phyloP scores from a whole-genome alignment of 2,329 filamentous ascomycete species.

The Arthroderma sp. region DNA sequence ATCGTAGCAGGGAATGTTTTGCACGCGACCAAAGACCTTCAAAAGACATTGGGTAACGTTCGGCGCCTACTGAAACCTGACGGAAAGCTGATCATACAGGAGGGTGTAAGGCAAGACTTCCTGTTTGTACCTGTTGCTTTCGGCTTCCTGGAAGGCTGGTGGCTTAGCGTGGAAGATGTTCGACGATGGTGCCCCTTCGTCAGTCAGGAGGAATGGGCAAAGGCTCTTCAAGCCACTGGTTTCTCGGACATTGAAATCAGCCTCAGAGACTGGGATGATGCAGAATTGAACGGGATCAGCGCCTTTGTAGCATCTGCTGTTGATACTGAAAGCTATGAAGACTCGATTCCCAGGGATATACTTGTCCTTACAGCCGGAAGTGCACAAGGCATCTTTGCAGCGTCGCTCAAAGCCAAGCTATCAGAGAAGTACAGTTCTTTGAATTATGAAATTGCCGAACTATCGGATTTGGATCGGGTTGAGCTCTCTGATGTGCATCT shows the following conservation, averaged over 20 bases:
- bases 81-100: slow-evolving; percentile 35
- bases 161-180: slow-evolving; percentile 15
- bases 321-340: background rate
- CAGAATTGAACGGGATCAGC: slow-evolving; percentile 15
- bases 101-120: slow-evolving; percentile 22
- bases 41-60: slow-evolving; percentile 22
- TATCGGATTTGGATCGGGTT: slow-evolving; percentile 14
- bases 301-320: slow-evolving; percentile 13
- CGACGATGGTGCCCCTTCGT: slow-evolving; percentile 12
- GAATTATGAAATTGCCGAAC: slow-evolving; percentile 14
- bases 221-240: slow-evolving; percentile 8
- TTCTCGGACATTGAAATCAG: slow-evolving; percentile 12
- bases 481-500: slow-evolving; percentile 17
- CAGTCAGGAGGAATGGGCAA: slow-evolving; percentile 8
- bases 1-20: slow-evolving; percentile 31
- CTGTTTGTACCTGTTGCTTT: slow-evolving; percentile 13
- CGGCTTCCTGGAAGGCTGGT: slow-evolving; percentile 19
- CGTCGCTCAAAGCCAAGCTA: slow-evolving; percentile 5
- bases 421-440: slow-evolving; percentile 2
- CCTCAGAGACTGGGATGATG: slow-evolving; percentile 9
- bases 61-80: slow-evolving; percentile 32
- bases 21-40: slow-evolving; percentile 25
- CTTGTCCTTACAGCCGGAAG: background rate
- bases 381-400: slow-evolving; percentile 4
- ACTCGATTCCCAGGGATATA: background rate